Percentiles rank a stretch among this genome's conserved stretches.
Evolutionary conservation across 257 asterid genomes (phyloP).

Genomic region (Knoxia roxburghii): DNA sequence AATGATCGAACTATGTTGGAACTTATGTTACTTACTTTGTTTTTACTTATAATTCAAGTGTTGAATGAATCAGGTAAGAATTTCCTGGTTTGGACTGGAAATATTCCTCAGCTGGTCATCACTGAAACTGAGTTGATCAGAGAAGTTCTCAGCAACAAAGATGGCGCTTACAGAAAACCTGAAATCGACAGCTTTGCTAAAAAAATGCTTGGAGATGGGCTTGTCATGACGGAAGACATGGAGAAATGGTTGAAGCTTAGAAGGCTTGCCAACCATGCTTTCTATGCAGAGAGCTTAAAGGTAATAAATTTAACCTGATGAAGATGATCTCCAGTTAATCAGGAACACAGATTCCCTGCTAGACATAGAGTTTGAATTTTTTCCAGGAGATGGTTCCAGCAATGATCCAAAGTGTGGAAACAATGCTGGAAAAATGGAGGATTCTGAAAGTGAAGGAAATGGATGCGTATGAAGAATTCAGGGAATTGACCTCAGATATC

Average conservation of each 20-base stretch:
- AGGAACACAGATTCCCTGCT: too few relatives aligned
- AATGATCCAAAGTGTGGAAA: slow-evolving; percentile 40
- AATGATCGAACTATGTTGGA: too few relatives aligned
- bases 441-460: slow-evolving; percentile 29
- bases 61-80: slow-evolving; percentile 33
- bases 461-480: slow-evolving; percentile 38
- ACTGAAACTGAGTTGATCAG: slow-evolving; percentile 47
- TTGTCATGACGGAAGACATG: slow-evolving; percentile 32
- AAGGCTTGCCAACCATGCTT: slow-evolving; percentile 54
- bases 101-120: slow-evolving; percentile 35
- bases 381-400: slow-evolving; percentile 49
- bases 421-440: slow-evolving; percentile 44
- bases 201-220: slow-evolving; percentile 48
- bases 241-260: slow-evolving; percentile 49
- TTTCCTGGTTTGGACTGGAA: slow-evolving; percentile 42
- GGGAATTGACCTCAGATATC: slow-evolving; percentile 42
- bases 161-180: slow-evolving; percentile 27
- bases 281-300: slow-evolving; percentile 50
- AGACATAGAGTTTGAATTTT: not conserved
- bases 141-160: slow-evolving; percentile 45
- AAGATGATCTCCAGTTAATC: too few relatives aligned
- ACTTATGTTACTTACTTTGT: too few relatives aligned
- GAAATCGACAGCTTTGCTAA: slow-evolving; percentile 1
- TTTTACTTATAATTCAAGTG: too few relatives aligned
- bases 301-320: too few relatives aligned